Evolutionary conservation across 495 filamentous ascomycete species (phyloP).

Genomic region (Hypoxylon fuscum): DNA sequence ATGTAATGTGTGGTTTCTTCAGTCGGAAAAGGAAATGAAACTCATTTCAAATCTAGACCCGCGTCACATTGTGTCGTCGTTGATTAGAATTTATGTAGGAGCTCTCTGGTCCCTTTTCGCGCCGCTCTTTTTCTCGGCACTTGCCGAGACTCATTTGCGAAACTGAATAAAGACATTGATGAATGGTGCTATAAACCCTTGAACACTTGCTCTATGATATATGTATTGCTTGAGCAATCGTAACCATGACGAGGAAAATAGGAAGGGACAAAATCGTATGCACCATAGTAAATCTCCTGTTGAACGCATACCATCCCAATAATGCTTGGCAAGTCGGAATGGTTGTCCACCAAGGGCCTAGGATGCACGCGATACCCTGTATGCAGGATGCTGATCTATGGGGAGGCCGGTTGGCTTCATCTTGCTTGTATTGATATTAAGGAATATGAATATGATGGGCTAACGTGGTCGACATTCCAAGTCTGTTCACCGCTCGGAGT

Average conservation of each 20-base stretch:
- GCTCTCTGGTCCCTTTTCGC: slow-evolving; percentile 7
- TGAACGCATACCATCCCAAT: background rate
- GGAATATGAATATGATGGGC: slow-evolving; percentile 31
- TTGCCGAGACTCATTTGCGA: background rate
- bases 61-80: slow-evolving; percentile 29
- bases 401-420: slow-evolving; percentile 24
- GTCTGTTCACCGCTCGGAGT: slow-evolving; percentile 33
- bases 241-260: too few relatives aligned
- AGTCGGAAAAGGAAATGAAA: slow-evolving; percentile 34
- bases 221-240: too few relatives aligned
- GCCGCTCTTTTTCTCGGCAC: slow-evolving; percentile 2
- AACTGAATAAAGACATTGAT: background rate
- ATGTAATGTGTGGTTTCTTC: slow-evolving; percentile 1
- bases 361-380: slow-evolving; percentile 22
- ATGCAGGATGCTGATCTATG: slow-evolving; percentile 35
- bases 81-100: slow-evolving; percentile 30
- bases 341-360: background rate
- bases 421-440: slow-evolving; percentile 25
- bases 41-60: slow-evolving; percentile 35
- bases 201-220: background rate
- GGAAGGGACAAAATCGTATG: background rate
- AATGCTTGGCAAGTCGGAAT: slow-evolving; percentile 9
- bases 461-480: slow-evolving; percentile 26
- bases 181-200: background rate
- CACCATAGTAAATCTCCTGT: background rate